Conservation (phyloP, 345 rosid species). For the Gynandropsis gynandra region DNA sequence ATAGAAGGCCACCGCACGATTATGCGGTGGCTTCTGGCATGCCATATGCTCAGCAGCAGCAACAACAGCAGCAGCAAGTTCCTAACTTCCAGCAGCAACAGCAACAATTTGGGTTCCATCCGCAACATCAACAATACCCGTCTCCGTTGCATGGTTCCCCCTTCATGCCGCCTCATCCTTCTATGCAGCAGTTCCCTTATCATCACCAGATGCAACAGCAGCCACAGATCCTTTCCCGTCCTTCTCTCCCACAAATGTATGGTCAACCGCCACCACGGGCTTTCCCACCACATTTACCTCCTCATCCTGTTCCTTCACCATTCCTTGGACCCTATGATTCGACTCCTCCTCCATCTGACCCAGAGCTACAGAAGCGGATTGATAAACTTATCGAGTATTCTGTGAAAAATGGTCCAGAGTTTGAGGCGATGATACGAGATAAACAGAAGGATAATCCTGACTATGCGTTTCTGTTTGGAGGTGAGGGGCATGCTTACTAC, state of each 20-base stretch:
- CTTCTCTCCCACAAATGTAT: constrained; percentile 66
- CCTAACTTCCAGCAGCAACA: constrained; percentile 64
- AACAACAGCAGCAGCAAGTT: constrained; percentile 57
- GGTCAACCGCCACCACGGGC: constrained; percentile 59
- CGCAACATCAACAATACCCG: constrained; percentile 75
- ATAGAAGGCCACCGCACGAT: constrained; percentile 44
- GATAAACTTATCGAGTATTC: constrained; percentile 93
- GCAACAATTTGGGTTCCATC: constrained; percentile 70
- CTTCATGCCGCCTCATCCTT: constrained; percentile 67
- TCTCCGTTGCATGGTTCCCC: constrained; percentile 43
- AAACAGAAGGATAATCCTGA: constrained; percentile 96
- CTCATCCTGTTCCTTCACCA: constrained; percentile 59
- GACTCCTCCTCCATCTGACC: constrained; percentile 69
- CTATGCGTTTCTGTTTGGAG: constrained; percentile 80
- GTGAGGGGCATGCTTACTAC: constrained; percentile 86
- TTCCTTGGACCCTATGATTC: constrained; percentile 64
- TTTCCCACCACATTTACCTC: constrained; percentile 61
- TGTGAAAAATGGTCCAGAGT: constrained; percentile 88
- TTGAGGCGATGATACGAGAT: constrained; percentile 91
- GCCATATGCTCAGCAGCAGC: constrained; percentile 77
- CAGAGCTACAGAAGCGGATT: constrained; percentile 92
- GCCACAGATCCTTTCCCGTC: constrained; percentile 45
- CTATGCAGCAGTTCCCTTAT: constrained; percentile 78
- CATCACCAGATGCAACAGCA: constrained; percentile 74
- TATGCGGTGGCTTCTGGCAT: constrained; percentile 53